These are phyloP conservation scores for Meyerozyma athensensis DNA, from an alignment of 1,139 yeast species.

Conservation along the genomic window DNA sequence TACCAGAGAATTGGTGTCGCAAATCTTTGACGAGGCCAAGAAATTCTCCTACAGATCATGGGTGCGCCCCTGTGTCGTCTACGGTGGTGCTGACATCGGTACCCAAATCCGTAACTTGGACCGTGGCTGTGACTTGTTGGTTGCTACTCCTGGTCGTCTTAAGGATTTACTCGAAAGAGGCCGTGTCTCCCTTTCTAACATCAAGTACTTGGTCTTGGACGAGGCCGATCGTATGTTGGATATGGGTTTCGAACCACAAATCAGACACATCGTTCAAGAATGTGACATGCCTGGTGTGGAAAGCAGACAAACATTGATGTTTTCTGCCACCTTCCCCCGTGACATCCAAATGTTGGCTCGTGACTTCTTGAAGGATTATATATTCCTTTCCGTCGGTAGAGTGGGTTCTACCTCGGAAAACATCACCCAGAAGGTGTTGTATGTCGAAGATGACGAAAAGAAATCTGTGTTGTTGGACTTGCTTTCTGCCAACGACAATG, in stretches of 20 bases:
- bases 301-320: constrained; percentile 94
- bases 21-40: constrained; percentile 92
- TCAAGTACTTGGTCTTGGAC: constrained; percentile 90
- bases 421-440: constrained; percentile 88
- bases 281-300: constrained; percentile 94
- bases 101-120: constrained; percentile 83
- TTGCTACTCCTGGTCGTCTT: constrained; percentile 99
- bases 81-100: constrained; percentile 97
- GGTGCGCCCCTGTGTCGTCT: constrained; percentile 95
- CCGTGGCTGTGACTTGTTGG: constrained; percentile 91
- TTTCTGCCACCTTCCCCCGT: constrained; percentile 97
- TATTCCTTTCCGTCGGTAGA: constrained; percentile 95
- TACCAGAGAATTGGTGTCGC: constrained; percentile 97
- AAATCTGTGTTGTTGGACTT: constrained; percentile 87
- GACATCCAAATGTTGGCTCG: constrained; percentile 96
- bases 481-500: constrained; percentile 70
- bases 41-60: constrained; percentile 97
- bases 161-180: constrained; percentile 96
- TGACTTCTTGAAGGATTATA: constrained; percentile 92
- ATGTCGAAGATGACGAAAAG: constrained; percentile 95
- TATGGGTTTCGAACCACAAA: constrained; percentile 99
- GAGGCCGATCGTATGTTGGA: constrained; percentile 99
- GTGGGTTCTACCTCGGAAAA: constrained; percentile 98
- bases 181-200: constrained; percentile 79
- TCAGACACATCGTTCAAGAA: constrained; percentile 95